These are phyloP conservation scores for Dillenia suffruticosa DNA, from an alignment of 164 flowering plant species.

Conservation along the genomic window DNA sequence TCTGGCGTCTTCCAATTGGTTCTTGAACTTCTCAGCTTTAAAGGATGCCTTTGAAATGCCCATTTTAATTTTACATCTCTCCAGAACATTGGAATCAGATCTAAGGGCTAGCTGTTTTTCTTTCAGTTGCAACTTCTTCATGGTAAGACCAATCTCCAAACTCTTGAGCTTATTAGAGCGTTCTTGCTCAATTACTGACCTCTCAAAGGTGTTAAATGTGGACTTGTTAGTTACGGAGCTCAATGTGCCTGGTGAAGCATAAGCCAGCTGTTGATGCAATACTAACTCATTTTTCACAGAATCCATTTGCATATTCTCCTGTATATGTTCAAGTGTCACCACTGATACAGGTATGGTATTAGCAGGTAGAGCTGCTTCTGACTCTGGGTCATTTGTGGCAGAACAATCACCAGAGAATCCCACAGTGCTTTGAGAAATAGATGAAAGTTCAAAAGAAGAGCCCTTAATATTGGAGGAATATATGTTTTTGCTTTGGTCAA, in stretches of 20 bases:
- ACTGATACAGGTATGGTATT: neutral
- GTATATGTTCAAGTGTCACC: constrained; percentile 18
- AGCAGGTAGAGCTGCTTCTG: constrained; percentile 9
- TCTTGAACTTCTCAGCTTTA: constrained; percentile 71
- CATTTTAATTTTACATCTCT: constrained; percentile 66
- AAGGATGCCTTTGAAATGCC: constrained; percentile 80
- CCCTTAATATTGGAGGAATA: constrained; percentile 1
- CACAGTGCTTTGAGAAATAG: neutral
- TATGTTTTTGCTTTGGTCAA: constrained; percentile 7
- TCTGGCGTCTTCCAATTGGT: constrained; percentile 60
- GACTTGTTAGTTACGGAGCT: constrained; percentile 22
- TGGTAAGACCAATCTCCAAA: constrained; percentile 57
- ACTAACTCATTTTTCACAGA: constrained; percentile 29
- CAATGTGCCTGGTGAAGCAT: constrained; percentile 20
- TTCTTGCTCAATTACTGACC: constrained; percentile 67
- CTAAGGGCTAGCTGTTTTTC: constrained; percentile 54
- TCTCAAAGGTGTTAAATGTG: constrained; percentile 49
- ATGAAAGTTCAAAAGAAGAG: constrained; percentile 2
- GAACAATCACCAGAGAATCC: constrained; percentile 1
- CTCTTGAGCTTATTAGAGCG: constrained; percentile 83
- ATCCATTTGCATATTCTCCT: constrained; percentile 12
- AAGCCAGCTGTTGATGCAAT: constrained; percentile 32
- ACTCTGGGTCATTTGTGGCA: constrained; percentile 4
- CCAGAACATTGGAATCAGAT: constrained; percentile 54
- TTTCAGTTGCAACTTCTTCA: constrained; percentile 60